Evolutionary conservation across 78 protist species (phyloP).

Genomic region (Bigelowiella natans): DNA sequence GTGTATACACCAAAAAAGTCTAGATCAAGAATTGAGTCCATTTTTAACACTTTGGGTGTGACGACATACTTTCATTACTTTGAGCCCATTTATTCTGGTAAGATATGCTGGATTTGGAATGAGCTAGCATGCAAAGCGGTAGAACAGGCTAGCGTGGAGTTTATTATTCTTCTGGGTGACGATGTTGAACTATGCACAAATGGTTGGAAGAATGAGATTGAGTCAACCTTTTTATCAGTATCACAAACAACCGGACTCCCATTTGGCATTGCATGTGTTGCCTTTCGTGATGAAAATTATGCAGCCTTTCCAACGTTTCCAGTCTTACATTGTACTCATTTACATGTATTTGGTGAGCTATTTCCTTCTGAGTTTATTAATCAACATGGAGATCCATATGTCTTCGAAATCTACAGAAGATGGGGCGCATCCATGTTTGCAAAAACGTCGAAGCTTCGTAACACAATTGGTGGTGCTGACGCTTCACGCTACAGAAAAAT

Average conservation of each 20-base stretch:
- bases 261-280: constrained; percentile 6
- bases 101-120: constrained; percentile 27
- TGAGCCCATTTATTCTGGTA: not conserved
- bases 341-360: not conserved
- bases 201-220: constrained; percentile 3
- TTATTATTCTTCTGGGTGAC: constrained; percentile 10
- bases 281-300: not conserved
- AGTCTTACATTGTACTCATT: not conserved
- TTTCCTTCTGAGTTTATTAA: not conserved
- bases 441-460: not conserved
- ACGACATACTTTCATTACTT: not conserved
- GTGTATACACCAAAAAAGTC: too few relatives aligned
- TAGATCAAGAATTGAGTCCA: too few relatives aligned
- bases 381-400: constrained; percentile 23
- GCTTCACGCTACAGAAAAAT: not conserved
- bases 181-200: not conserved
- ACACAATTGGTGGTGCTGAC: not conserved
- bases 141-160: not conserved
- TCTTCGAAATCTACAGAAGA: constrained; percentile 12
- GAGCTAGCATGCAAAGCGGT: not conserved
- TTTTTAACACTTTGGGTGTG: too few relatives aligned
- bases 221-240: not conserved
- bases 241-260: not conserved
- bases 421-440: constrained; percentile 11
- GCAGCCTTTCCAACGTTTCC: constrained; percentile 16